A percentile compares a stretch with the other conserved stretches of the same genome.
Evolutionary conservation across 176 grass and related monocot species (phyloP).

Genomic region (Aegilops speltoides): DNA sequence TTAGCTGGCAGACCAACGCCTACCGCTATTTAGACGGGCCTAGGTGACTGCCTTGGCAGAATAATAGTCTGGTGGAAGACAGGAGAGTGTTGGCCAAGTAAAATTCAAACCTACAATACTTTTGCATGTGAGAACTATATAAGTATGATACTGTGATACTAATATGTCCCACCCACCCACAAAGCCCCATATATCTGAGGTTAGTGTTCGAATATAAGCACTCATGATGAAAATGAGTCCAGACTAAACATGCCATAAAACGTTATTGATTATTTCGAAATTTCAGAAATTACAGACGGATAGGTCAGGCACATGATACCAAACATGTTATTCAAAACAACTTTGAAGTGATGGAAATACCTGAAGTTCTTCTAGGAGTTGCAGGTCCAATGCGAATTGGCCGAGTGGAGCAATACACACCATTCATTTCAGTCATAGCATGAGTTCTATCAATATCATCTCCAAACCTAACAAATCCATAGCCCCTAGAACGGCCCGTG

Average conservation of each 20-base stretch:
- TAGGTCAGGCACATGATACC: background rate
- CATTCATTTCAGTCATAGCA: conserved; percentile 68
- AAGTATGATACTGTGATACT: background rate
- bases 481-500: conserved; percentile 61
- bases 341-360: conserved; percentile 24
- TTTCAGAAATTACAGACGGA: too few species aligned
- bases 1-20: background rate
- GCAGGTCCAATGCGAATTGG: conserved; percentile 66
- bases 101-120: background rate
- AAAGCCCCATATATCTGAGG: background rate
- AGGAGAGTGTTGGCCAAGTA: background rate
- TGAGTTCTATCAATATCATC: conserved; percentile 59
- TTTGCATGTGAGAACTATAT: background rate
- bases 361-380: conserved; percentile 65
- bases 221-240: background rate
- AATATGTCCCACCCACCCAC: background rate
- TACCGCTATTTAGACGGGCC: background rate
- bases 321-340: background rate
- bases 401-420: conserved; percentile 56
- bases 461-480: conserved; percentile 73
- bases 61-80: background rate
- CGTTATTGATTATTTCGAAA: background rate
- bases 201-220: conserved; percentile 1
- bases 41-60: background rate
- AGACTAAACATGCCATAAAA: background rate